Conservation (phyloP, 2,329 filamentous ascomycete genomes). For the Colletotrichum sidae region DNA sequence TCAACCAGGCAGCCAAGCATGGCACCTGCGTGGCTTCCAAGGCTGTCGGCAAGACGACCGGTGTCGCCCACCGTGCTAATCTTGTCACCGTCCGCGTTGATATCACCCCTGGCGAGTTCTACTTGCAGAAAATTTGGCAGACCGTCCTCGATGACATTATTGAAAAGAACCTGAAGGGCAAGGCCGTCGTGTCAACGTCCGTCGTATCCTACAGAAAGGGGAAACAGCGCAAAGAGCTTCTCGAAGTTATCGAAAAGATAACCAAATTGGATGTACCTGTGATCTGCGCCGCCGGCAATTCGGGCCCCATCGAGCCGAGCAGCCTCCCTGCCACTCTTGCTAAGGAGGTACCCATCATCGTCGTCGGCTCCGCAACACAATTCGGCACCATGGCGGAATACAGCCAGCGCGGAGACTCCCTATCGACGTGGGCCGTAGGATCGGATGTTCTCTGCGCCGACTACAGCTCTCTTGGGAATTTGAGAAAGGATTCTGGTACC, state of each 20-base stretch:
- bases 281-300: neutral
- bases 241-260: neutral
- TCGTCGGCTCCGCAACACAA: neutral
- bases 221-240: neutral
- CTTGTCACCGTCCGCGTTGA: slow-evolving; percentile 1
- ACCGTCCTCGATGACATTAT: neutral
- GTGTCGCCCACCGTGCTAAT: neutral
- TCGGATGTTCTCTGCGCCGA: neutral
- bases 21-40: slow-evolving; percentile 1
- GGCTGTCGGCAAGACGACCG: slow-evolving; percentile 1
- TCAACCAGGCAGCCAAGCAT: neutral
- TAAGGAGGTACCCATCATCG: neutral
- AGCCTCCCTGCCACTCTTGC: neutral
- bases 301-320: neutral
- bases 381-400: neutral
- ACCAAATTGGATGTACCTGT: neutral
- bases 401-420: neutral
- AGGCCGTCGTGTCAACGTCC: neutral
- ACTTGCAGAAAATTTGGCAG: neutral
- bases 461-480: neutral
- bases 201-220: neutral
- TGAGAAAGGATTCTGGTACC: neutral
- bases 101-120: neutral
- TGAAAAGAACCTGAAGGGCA: neutral
- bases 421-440: neutral